Evolutionary conservation across 2,329 filamentous ascomycete genomes (phyloP), one percentile per base, ranked within the genome.

Genomic region (Chaetomiaceae sp.): DNA sequence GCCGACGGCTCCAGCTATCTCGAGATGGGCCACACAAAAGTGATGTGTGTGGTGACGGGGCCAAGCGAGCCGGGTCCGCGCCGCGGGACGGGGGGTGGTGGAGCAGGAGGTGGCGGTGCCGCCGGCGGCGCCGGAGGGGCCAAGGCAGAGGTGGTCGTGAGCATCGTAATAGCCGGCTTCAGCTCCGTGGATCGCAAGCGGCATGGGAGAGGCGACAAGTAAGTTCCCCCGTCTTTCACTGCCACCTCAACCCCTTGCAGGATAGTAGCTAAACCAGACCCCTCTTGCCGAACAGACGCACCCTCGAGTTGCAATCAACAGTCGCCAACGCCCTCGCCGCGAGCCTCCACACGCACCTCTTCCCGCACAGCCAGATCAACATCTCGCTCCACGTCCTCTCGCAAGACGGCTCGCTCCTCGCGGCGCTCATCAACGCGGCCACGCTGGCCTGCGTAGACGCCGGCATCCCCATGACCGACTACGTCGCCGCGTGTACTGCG

Each of bases 1-100:
- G 91, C 91, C 51, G 94, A 97, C 64, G 94, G 94, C 33, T 95
- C 89, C 40, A 89, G 87, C 57, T 96, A 96, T 72, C 83, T 97
- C 55, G 90, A 96, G 69, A 95, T 95, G 86, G 94, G 94, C 64
- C 95, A 97, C 73, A 99, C 94, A 20, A 94, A 96, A 68, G 87
- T 99, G 63, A 89, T 97, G 72, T 96, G 92, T 72, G 90, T 91
- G 22, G 85, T 99, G 44, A 84, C 85, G 1, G 94, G 94, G 0
- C 94, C 94, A 0, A 83, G 82, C 34, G 94, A 99, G 71, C 79
- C 70, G 8, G 66, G 67, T 6, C 72, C 73, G 49, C 71, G 67
- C 62, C 27, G 80, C 46, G 72, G 72, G 27, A 71, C 79, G 53
- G 72, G 74, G 9, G 71, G 75, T 14, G 69, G 69, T 0, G 75